Conservation (phyloP, 2,329 filamentous ascomycete genomes). For the Purpureocillium takamizusanense region DNA sequence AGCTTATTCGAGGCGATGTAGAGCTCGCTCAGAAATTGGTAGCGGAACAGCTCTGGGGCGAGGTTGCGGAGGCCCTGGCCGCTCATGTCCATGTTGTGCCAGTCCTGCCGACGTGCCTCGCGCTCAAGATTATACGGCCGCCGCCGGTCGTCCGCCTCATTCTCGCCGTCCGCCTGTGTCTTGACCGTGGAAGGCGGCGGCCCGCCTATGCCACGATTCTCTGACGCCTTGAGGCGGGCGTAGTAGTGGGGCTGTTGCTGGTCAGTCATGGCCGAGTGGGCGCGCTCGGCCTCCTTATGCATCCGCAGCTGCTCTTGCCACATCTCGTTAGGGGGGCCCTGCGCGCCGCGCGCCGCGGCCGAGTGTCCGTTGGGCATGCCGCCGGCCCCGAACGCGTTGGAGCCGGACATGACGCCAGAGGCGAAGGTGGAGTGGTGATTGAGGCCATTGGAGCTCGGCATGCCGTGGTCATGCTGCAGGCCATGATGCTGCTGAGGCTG, state of each 20-base stretch:
- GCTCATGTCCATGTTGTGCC: slow-evolving; percentile 89
- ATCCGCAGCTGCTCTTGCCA: slow-evolving; percentile 84
- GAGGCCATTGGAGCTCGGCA: slow-evolving; percentile 43
- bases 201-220: slow-evolving; percentile 58
- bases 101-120: slow-evolving; percentile 65
- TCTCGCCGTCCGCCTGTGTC: slow-evolving; percentile 39
- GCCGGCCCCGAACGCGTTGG: slow-evolving; percentile 48
- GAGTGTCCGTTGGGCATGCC: slow-evolving; percentile 49
- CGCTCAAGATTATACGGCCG: slow-evolving; percentile 58
- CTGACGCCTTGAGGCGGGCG: slow-evolving; percentile 59
- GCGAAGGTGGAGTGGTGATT: slow-evolving; percentile 31
- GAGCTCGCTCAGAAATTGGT: slow-evolving; percentile 82
- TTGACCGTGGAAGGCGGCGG: slow-evolving; percentile 41
- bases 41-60: slow-evolving; percentile 71
- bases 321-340: slow-evolving; percentile 53
- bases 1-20: slow-evolving; percentile 93
- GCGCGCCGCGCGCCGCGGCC: slow-evolving; percentile 36
- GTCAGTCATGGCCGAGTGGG: slow-evolving; percentile 61
- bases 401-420: slow-evolving; percentile 46
- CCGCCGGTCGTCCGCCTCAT: slow-evolving; percentile 47
- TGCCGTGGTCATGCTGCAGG: slow-evolving; percentile 49
- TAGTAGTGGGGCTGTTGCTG: slow-evolving; percentile 62
- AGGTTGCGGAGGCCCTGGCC: slow-evolving; percentile 89
- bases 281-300: slow-evolving; percentile 67
- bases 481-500: slow-evolving; percentile 56